These are phyloP conservation scores for Tolypocladium endophyticum DNA, from an alignment of 2,329 filamentous ascomycete species.

Conservation along the genomic window DNA sequence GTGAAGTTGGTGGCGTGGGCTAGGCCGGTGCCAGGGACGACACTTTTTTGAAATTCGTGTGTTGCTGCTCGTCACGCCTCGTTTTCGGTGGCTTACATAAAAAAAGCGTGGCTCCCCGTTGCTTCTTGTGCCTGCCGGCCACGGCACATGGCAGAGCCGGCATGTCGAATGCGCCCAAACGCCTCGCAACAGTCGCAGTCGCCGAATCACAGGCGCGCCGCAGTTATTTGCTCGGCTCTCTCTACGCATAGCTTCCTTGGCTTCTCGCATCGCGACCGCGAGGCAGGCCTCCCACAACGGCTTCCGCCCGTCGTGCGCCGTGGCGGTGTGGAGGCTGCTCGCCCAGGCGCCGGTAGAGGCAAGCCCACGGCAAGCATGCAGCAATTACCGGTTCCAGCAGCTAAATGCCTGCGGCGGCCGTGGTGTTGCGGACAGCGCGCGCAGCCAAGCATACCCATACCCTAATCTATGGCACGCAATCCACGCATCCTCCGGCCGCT, in stretches of 20 bases:
- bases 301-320: neutral
- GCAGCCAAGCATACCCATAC: neutral
- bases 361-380: neutral
- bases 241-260: too few species aligned
- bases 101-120: neutral
- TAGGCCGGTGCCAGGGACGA: neutral
- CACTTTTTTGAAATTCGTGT: slow-evolving; percentile 2
- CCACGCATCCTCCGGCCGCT: too few species aligned
- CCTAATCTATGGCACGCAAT: too few species aligned
- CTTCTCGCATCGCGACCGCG: neutral
- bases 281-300: neutral
- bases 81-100: neutral
- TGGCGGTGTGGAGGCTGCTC: neutral
- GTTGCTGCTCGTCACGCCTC: neutral
- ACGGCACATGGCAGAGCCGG: neutral
- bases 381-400: neutral
- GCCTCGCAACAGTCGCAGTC: too few species aligned
- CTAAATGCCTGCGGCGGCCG: neutral
- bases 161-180: neutral
- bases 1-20: neutral
- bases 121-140: neutral
- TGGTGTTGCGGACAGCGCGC: neutral
- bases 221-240: too few species aligned
- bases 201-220: too few species aligned
- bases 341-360: neutral